Base-by-base conservation (phyloP, 768 basidiomycete genomes). In the Podaxis sp. region DNA sequence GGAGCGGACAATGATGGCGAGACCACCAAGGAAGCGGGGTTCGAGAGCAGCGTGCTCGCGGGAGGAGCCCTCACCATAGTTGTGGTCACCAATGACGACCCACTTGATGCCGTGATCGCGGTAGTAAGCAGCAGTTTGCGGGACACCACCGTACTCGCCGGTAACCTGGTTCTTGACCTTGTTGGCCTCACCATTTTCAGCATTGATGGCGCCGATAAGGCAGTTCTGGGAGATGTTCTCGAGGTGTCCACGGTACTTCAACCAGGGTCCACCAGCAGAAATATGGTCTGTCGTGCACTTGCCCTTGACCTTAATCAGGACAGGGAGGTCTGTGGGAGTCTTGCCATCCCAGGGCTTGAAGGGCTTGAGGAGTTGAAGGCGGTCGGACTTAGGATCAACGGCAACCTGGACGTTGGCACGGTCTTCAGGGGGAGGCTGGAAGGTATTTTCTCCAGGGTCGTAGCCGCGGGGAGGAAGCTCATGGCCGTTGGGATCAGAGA, bases 271-370 rank as follows among this genome's bases (percentile, higher is more conserved):
- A 82, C 96, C 96, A 73, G 96, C 96, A 64, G 90, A 92, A 76
- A 96, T 95, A 77, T 96, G 94, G 75, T 96, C 94, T 66, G 94
- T 95, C 46, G 94, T 99, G 91, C 97, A 99, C 83, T 99, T 99
- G 85, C 96, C 96, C 81, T 88, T 84, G 67, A 93, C 97, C 85
- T 99, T 99, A 85, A 99, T 99, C 73, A 99, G 81, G 65, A 99
- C 82, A 9, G 96, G 96, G 66, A 96, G 84, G 68, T 93, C 90
- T 60, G 83, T 79, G 53, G 94, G 91, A 46, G 93, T 89, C 86
- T 97, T 90, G 58, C 96, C 94, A 76, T 96, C 86, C 94, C 94
- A 98, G 27, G 91, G 82, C 71, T 81, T 70, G 88, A 99, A 99
- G 33, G 97, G 93, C 74, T 87, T 77, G 59, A 96, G 80, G 37